These are phyloP conservation scores for Penicillium canescens DNA, from an alignment of 495 filamentous ascomycete species.

Conservation along the genomic window DNA sequence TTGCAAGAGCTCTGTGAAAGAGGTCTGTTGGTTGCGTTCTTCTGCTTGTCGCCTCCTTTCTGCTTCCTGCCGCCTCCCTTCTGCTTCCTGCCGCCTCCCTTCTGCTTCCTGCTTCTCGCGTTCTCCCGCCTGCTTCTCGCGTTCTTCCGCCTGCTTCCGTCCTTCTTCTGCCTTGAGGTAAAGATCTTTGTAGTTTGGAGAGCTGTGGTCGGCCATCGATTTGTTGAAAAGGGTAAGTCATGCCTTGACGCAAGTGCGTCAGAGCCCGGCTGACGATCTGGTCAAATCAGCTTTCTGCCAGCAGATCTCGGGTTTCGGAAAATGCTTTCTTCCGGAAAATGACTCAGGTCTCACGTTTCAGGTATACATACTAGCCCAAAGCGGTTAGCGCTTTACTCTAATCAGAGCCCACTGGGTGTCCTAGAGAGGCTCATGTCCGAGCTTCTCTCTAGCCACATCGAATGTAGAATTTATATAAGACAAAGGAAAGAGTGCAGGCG, in stretches of 20 bases:
- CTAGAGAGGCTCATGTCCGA: background rate
- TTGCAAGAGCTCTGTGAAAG: constrained; percentile 33
- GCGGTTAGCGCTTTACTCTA: too few relatives aligned
- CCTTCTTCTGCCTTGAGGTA: background rate
- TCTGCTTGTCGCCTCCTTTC: constrained; percentile 8
- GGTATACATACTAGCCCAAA: too few relatives aligned
- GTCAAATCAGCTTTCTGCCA: too few relatives aligned
- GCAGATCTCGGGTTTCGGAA: too few relatives aligned
- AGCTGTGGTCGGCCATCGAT: constrained; percentile 6
- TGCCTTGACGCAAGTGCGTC: too few relatives aligned
- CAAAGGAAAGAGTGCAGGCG: too few relatives aligned
- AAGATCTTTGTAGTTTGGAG: constrained; percentile 5
- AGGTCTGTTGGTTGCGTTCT: constrained; percentile 21
- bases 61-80: background rate
- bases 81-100: constrained; percentile 1
- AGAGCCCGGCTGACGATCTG: too few relatives aligned
- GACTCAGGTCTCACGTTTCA: too few relatives aligned
- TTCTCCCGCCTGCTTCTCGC: constrained; percentile 3
- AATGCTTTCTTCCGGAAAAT: too few relatives aligned
- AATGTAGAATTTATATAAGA: too few relatives aligned
- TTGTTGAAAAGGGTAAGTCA: background rate
- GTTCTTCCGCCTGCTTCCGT: constrained; percentile 4
- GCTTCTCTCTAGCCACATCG: too few relatives aligned
- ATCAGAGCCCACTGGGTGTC: too few relatives aligned
- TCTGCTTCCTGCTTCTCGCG: constrained; percentile 5